Percentiles rank a stretch among this genome's conserved stretches.
Evolutionary conservation across 1,284 basidiomycete species (phyloP).

Genomic region (Leccinum fuscescens): DNA sequence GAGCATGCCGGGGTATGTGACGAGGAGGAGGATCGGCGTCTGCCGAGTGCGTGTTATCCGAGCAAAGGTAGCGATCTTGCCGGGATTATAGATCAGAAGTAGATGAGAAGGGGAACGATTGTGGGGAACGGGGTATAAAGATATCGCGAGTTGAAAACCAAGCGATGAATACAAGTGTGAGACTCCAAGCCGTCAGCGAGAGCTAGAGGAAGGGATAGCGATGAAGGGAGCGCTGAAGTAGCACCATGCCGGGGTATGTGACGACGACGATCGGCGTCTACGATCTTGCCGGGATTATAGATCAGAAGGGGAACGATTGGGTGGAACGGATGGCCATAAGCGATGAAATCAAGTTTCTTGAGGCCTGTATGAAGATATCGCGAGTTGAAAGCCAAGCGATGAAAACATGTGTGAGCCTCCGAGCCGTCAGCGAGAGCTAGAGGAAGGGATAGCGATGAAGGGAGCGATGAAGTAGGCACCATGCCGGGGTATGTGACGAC

Average conservation of each 20-base stretch:
- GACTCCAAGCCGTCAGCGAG: slow-evolving; percentile 56
- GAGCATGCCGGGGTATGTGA: too few species aligned
- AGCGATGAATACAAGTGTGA: slow-evolving; percentile 73
- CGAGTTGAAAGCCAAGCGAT: slow-evolving; percentile 92
- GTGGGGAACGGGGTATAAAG: slow-evolving; percentile 37
- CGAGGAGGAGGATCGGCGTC: too few species aligned
- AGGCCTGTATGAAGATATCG: slow-evolving; percentile 89
- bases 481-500: slow-evolving; percentile 75
- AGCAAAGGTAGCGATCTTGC: too few species aligned
- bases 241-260: not conserved
- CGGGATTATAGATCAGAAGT: too few species aligned
- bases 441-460: slow-evolving; percentile 73
- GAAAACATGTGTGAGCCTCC: slow-evolving; percentile 81
- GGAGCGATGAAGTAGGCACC: slow-evolving; percentile 59
- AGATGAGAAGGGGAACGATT: too few species aligned
- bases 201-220: too few species aligned
- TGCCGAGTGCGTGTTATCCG: too few species aligned
- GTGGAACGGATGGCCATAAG: slow-evolving; percentile 88
- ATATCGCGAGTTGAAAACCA: slow-evolving; percentile 96
- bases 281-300: slow-evolving; percentile 94
- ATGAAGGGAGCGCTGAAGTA: too few species aligned
- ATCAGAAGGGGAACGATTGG: slow-evolving; percentile 93
- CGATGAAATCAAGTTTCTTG: slow-evolving; percentile 94
- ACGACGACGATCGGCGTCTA: slow-evolving; percentile 85
- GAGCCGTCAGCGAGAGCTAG: slow-evolving; percentile 69